Percentiles rank a stretch among this genome's conserved stretches.
These are phyloP conservation scores for Colletotrichum viniferum DNA, from an alignment of 2,329 filamentous ascomycete species.

Conservation along the genomic window DNA sequence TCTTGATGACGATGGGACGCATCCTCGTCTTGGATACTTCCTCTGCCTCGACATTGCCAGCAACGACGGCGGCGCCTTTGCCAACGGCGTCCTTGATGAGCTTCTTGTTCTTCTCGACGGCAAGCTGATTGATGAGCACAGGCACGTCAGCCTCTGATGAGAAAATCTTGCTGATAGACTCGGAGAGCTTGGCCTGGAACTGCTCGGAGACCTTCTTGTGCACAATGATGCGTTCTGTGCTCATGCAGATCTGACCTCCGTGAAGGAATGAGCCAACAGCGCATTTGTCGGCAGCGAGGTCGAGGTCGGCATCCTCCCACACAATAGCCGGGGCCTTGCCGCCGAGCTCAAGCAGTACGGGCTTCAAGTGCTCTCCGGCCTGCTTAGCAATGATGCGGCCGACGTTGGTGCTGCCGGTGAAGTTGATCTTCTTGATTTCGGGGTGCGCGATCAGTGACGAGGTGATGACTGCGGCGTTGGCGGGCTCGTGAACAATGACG, in stretches of 20 bases:
- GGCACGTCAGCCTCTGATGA: constrained; percentile 66
- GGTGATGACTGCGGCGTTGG: constrained; percentile 71
- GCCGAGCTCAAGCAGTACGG: constrained; percentile 79
- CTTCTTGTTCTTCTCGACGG: constrained; percentile 63
- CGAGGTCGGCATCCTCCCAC: constrained; percentile 78
- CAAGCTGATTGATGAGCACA: constrained; percentile 71
- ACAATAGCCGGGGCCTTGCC: constrained; percentile 83
- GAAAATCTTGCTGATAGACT: constrained; percentile 45
- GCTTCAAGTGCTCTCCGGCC: constrained; percentile 78
- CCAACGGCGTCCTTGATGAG: constrained; percentile 65
- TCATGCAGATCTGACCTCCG: constrained; percentile 85
- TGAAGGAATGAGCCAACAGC: constrained; percentile 75
- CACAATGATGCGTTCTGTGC: constrained; percentile 74
- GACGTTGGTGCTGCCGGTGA: constrained; percentile 78
- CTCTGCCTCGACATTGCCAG: constrained; percentile 34
- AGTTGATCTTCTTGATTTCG: constrained; percentile 80
- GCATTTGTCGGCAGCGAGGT: constrained; percentile 71
- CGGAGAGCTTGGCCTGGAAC: constrained; percentile 51
- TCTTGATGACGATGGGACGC: constrained; percentile 67
- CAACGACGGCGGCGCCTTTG: constrained; percentile 62
- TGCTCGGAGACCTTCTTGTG: constrained; percentile 49
- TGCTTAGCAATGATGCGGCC: constrained; percentile 74
- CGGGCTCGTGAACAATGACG: constrained; percentile 68
- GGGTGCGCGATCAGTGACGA: constrained; percentile 70
- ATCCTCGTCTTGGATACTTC: constrained; percentile 42